These are phyloP conservation scores for Coemansia erecta DNA, from an alignment of 192 early-diverging fungal species.

Conservation along the genomic window DNA sequence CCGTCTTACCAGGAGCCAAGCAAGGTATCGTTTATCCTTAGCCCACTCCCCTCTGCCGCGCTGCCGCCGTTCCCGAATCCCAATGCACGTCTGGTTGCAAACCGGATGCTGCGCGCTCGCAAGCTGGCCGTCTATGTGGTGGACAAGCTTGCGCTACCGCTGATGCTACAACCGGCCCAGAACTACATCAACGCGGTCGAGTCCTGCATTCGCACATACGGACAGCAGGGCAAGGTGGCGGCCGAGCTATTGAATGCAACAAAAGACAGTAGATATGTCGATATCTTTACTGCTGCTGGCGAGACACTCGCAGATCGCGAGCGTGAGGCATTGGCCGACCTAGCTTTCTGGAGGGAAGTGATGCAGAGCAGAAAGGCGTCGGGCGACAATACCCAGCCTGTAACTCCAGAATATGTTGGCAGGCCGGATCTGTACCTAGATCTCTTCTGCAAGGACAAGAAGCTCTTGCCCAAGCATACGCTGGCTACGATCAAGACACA, in stretches of 20 bases:
- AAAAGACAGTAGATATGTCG: slow-evolving; percentile 5
- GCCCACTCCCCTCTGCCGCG: slow-evolving; percentile 56
- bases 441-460: slow-evolving; percentile 37
- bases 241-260: not conserved
- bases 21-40: slow-evolving; percentile 83
- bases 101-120: slow-evolving; percentile 81
- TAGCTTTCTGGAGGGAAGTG: slow-evolving; percentile 20
- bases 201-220: slow-evolving; percentile 28
- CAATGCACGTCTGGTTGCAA: slow-evolving; percentile 71
- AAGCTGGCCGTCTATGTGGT: slow-evolving; percentile 83
- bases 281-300: slow-evolving; percentile 26
- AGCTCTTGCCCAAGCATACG: slow-evolving; percentile 24
- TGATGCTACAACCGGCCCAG: slow-evolving; percentile 45
- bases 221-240: not conserved
- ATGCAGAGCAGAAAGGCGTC: slow-evolving; percentile 2
- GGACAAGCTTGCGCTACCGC: slow-evolving; percentile 65
- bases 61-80: slow-evolving; percentile 52
- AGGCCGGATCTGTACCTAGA: slow-evolving; percentile 47
- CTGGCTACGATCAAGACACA: slow-evolving; percentile 49
- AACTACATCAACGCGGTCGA: slow-evolving; percentile 48
- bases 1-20: slow-evolving; percentile 68
- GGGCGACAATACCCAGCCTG: not conserved
- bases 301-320: slow-evolving; percentile 29
- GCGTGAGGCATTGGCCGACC: slow-evolving; percentile 36
- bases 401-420: slow-evolving; percentile 20